Conservation (phyloP, 2,329 filamentous ascomycete species). For the Hirsutella minnesotensis region DNA sequence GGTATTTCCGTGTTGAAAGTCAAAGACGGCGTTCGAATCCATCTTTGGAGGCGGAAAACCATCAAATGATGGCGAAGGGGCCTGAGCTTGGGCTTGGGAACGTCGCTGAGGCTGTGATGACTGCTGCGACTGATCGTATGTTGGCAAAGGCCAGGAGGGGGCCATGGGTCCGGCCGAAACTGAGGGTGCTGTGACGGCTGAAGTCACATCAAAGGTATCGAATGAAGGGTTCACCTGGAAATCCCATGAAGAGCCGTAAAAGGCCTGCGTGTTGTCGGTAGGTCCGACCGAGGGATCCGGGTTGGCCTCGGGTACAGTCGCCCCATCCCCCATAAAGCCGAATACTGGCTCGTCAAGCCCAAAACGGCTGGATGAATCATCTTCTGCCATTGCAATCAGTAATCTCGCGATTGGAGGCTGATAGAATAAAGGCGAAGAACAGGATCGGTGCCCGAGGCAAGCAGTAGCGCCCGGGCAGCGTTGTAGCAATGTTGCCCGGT, state of each 20-base stretch:
- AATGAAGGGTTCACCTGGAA: constrained; percentile 37
- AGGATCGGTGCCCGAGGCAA: neutral
- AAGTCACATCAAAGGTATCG: constrained; percentile 29
- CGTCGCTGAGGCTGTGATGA: neutral
- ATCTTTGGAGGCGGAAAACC: constrained; percentile 19
- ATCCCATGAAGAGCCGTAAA: constrained; percentile 26
- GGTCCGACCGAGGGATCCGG: constrained; percentile 17
- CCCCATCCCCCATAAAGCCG: constrained; percentile 23
- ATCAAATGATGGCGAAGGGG: constrained; percentile 19
- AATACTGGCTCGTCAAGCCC: constrained; percentile 31
- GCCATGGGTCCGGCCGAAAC: constrained; percentile 19
- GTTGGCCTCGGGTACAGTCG: constrained; percentile 16
- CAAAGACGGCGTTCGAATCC: constrained; percentile 22
- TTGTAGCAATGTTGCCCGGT: neutral
- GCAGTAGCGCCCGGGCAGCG: neutral
- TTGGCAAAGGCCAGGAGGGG: constrained; percentile 21
- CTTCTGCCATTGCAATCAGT: constrained; percentile 23
- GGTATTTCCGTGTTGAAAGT: constrained; percentile 9
- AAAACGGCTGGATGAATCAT: constrained; percentile 27
- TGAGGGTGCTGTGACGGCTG: constrained; percentile 22
- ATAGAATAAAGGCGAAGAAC: neutral
- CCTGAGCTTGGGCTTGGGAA: neutral
- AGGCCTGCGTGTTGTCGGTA: constrained; percentile 21
- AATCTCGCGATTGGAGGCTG: neutral
- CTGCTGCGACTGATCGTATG: constrained; percentile 20